These are phyloP conservation scores for Jaltomata sinuosa DNA, from an alignment of 257 asterid genomes.

Conservation along the genomic window DNA sequence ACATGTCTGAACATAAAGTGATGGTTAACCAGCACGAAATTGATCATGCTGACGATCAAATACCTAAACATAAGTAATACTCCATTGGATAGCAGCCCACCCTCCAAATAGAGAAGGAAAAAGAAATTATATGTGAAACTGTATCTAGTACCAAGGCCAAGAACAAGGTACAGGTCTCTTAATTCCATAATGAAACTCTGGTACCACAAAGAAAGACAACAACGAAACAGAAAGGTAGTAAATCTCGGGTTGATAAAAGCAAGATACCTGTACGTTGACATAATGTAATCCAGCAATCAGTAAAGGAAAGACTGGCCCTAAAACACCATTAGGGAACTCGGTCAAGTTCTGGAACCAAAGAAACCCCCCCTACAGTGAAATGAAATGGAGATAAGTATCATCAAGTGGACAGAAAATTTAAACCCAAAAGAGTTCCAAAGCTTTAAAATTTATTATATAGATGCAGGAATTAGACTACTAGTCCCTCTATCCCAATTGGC, in stretches of 20 bases:
- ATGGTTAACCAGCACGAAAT: neutral
- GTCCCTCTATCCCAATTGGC: neutral
- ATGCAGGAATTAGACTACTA: neutral
- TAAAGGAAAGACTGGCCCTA: slow-evolving; percentile 77
- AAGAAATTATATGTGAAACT: neutral
- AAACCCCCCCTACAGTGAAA: slow-evolving; percentile 53
- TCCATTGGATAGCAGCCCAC: neutral
- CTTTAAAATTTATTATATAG: neutral
- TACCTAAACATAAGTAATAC: neutral
- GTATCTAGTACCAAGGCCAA: neutral
- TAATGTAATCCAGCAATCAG: slow-evolving; percentile 68
- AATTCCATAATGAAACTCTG: neutral
- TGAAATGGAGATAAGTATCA: neutral
- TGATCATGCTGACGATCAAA: neutral
- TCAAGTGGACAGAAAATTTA: neutral
- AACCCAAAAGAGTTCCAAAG: neutral
- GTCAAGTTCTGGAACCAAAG: slow-evolving; percentile 90
- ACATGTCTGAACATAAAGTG: neutral
- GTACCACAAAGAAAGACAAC: neutral
- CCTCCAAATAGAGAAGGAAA: neutral
- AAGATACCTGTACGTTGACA: slow-evolving; percentile 56
- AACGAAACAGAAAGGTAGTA: neutral
- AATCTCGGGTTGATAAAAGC: neutral
- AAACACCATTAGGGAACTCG: slow-evolving; percentile 57
- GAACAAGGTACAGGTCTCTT: neutral